Evolutionary conservation across 2,329 filamentous ascomycete genomes (phyloP).

Genomic region (Talaromyces rugulosus): DNA sequence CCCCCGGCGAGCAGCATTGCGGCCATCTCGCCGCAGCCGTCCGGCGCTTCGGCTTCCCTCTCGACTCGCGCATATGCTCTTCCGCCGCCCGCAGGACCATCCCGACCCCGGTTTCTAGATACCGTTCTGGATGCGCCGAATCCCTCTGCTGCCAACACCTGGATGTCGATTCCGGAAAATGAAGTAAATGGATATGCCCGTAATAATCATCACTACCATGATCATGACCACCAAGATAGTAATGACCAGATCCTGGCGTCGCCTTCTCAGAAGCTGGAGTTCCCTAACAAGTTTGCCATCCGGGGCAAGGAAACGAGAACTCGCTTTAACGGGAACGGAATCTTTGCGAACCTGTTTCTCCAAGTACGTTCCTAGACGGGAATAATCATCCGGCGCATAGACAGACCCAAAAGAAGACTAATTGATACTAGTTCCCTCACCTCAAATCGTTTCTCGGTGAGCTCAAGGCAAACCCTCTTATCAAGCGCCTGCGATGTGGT

Average conservation of each 20-base stretch:
- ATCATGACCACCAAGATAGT: constrained; percentile 1
- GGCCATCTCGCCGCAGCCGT: background rate
- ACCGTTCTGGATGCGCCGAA: constrained; percentile 13
- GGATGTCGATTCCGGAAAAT: background rate
- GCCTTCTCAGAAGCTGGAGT: constrained; percentile 29
- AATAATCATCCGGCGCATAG: background rate
- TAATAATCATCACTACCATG: constrained; percentile 9
- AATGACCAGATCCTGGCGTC: constrained; percentile 20
- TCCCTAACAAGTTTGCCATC: constrained; percentile 33
- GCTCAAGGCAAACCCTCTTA: constrained; percentile 31
- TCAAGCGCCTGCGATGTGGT: constrained; percentile 30
- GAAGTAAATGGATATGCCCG: background rate
- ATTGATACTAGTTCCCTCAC: constrained; percentile 32
- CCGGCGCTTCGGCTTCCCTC: background rate
- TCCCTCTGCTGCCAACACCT: background rate
- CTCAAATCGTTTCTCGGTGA: constrained; percentile 35
- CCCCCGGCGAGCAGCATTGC: constrained; percentile 8
- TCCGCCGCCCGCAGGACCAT: background rate
- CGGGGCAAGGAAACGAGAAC: constrained; percentile 36
- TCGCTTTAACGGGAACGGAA: constrained; percentile 38
- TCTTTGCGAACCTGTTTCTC: constrained; percentile 35
- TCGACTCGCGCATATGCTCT: background rate
- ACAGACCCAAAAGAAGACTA: background rate
- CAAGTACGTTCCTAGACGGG: constrained; percentile 26
- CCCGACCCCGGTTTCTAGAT: constrained; percentile 11